Percentiles rank a stretch among this genome's conserved stretches.
phyloP scores from a whole-genome alignment of 805 yeast species.

The Candida coquimbonensis region DNA sequence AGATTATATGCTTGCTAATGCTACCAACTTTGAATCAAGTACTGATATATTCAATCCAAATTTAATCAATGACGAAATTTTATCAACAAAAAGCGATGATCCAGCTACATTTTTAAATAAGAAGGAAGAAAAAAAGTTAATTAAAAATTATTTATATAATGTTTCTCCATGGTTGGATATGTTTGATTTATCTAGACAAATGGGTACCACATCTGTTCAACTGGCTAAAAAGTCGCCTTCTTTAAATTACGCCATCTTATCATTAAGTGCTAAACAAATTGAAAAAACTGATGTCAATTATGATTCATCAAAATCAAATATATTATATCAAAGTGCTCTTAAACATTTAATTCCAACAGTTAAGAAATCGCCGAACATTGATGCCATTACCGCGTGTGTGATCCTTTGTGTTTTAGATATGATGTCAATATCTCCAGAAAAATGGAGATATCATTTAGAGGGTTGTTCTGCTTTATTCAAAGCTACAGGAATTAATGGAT shows the following conservation, averaged over 20 bases:
- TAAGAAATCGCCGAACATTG: conserved; percentile 24
- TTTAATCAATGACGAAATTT: background rate
- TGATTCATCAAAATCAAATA: conserved; percentile 23
- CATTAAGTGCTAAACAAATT: conserved; percentile 28
- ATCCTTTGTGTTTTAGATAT: conserved; percentile 36
- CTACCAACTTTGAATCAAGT: conserved; percentile 17
- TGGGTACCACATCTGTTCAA: conserved; percentile 28
- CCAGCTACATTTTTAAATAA: conserved; percentile 17
- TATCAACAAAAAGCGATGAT: background rate
- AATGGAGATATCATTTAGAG: conserved; percentile 34
- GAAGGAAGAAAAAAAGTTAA: conserved; percentile 28
- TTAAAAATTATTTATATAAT: conserved; percentile 30
- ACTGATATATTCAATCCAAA: conserved; percentile 2
- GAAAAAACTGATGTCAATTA: conserved; percentile 24
- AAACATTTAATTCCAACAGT: conserved; percentile 29
- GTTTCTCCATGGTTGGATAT: conserved; percentile 35
- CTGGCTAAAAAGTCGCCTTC: conserved; percentile 33
- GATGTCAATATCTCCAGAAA: conserved; percentile 31
- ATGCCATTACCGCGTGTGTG: conserved; percentile 32
- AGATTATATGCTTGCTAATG: conserved; percentile 34
- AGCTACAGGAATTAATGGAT: conserved; percentile 32
- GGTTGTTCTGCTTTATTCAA: conserved; percentile 33
- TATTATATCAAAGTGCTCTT: conserved; percentile 29
- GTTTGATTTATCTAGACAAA: conserved; percentile 29
- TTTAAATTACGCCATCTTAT: conserved; percentile 26